A percentile compares a stretch with the other conserved stretches of the same genome.
These are phyloP conservation scores for Barnettozyma pratensis DNA, from an alignment of 805 yeast species.

Conservation along the genomic window DNA sequence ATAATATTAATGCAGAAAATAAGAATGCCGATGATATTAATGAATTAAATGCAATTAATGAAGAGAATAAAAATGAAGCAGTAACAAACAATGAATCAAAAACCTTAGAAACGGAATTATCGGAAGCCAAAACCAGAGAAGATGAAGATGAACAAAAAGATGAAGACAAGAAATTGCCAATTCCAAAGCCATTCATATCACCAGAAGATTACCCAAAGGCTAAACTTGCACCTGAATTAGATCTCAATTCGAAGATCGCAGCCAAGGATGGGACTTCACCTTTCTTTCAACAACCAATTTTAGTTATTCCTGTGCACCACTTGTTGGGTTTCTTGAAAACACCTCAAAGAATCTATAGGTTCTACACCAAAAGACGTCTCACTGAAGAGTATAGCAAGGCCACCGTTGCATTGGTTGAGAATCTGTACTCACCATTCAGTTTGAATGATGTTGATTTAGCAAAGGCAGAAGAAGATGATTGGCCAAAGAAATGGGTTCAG, in stretches of 20 bases:
- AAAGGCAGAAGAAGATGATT: slow-evolving; percentile 68
- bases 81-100: slow-evolving; percentile 11
- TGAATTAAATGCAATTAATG: not conserved
- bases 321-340: slow-evolving; percentile 72
- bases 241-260: slow-evolving; percentile 22
- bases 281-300: slow-evolving; percentile 70
- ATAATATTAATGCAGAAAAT: slow-evolving; percentile 2
- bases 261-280: slow-evolving; percentile 41
- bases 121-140: slow-evolving; percentile 18
- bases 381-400: slow-evolving; percentile 59
- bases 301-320: slow-evolving; percentile 72
- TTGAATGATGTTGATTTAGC: slow-evolving; percentile 34
- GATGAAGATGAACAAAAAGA: slow-evolving; percentile 24
- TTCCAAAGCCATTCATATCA: slow-evolving; percentile 59
- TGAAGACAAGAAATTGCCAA: slow-evolving; percentile 34
- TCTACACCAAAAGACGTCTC: slow-evolving; percentile 65
- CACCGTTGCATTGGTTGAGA: slow-evolving; percentile 47
- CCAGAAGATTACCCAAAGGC: slow-evolving; percentile 54
- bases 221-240: slow-evolving; percentile 42
- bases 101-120: slow-evolving; percentile 10
- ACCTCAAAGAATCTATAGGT: slow-evolving; percentile 73
- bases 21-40: slow-evolving; percentile 11
- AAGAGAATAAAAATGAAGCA: slow-evolving; percentile 4
- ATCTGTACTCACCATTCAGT: slow-evolving; percentile 45
- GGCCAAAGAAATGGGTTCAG: slow-evolving; percentile 85